Base-by-base conservation (phyloP, 1,139 yeast species). In the Kodamaea fungicola region DNA sequence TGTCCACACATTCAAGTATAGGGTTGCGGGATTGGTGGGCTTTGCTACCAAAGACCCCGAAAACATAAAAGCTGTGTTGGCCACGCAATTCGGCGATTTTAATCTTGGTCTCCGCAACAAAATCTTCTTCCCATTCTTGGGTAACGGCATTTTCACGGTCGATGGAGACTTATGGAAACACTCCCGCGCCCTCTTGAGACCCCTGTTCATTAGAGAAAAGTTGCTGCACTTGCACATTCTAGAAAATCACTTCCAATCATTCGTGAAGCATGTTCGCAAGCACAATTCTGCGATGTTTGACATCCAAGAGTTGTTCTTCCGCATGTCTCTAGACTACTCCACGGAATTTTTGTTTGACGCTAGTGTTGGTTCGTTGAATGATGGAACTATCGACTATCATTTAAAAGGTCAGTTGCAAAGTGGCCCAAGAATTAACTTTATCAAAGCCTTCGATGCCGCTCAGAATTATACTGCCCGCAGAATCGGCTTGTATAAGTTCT, bases 91-190 rank as follows among this genome's bases (percentile, higher is more conserved):
- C 51, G 64, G 63, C 46, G 80, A 76, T 42, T 76, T 72, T 53
- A 64, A 66, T 10, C 64, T 78, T 32, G 83, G 83, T 3, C 51
- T 55, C 8, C 70, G 83, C 46, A 71, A 71, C 51, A 50, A 50
- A 4, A 63, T 59, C 31, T 64, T 76, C 50, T 43, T 44, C 32
- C 74, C 77, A 4, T 54, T 74, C 22, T 59, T 77, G 34, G 83
- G 83, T 6, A 74, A 74, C 40, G 83, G 83, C 3, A 76, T 77
- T 41, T 77, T 77, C 57, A 76, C 81, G 2, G 61, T 74, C 28
- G 78, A 74, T 40, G 78, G 77, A 8, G 66, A 59, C 28, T 78
- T 74, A 3, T 77, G 83, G 83, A 72, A 74, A 47, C 78, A 76
- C 50, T 69, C 80, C 13, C 60, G 83, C 35, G 71, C 79, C 2